These are phyloP conservation scores for Sphaerulina populicola DNA, from an alignment of 2,329 filamentous ascomycete genomes.

Conservation along the genomic window DNA sequence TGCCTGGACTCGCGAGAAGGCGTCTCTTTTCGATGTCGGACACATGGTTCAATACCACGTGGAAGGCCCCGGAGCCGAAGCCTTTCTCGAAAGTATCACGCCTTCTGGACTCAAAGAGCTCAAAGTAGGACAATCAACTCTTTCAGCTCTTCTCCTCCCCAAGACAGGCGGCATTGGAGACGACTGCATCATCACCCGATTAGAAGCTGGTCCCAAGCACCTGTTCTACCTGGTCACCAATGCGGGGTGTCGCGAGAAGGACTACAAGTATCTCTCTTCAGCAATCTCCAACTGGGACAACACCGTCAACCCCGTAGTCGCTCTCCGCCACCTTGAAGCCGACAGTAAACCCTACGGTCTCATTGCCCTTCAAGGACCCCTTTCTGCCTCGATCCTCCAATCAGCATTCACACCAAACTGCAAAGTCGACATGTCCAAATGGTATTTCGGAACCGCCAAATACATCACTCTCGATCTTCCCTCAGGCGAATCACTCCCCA, in stretches of 20 bases:
- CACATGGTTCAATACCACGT: constrained; percentile 92
- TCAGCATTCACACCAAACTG: constrained; percentile 50
- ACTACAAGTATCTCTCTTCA: constrained; percentile 64
- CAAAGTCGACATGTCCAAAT: constrained; percentile 47
- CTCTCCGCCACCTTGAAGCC: constrained; percentile 27
- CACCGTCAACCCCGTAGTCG: constrained; percentile 37
- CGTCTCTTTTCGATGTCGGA: constrained; percentile 88
- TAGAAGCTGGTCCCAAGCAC: constrained; percentile 45
- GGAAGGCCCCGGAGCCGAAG: constrained; percentile 67
- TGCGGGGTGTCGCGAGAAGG: constrained; percentile 83
- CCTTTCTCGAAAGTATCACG: constrained; percentile 76
- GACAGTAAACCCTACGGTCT: constrained; percentile 60
- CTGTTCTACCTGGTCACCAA: constrained; percentile 93
- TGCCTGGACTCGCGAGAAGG: constrained; percentile 76
- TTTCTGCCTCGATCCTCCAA: constrained; percentile 60
- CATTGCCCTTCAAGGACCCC: constrained; percentile 81
- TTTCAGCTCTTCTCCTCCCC: constrained; percentile 76
- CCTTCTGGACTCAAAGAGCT: constrained; percentile 64
- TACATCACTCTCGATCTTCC: constrained; percentile 57
- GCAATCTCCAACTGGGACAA: constrained; percentile 57
- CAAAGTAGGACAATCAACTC: constrained; percentile 59
- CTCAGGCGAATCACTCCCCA: constrained; percentile 41
- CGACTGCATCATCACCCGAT: constrained; percentile 79
- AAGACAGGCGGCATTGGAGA: constrained; percentile 85
- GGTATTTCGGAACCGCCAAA: constrained; percentile 75